Percentiles rank a stretch among this genome's conserved stretches.
Conservation (phyloP, 129 eudicot genomes). For the Helianthus tuberosus region DNA sequence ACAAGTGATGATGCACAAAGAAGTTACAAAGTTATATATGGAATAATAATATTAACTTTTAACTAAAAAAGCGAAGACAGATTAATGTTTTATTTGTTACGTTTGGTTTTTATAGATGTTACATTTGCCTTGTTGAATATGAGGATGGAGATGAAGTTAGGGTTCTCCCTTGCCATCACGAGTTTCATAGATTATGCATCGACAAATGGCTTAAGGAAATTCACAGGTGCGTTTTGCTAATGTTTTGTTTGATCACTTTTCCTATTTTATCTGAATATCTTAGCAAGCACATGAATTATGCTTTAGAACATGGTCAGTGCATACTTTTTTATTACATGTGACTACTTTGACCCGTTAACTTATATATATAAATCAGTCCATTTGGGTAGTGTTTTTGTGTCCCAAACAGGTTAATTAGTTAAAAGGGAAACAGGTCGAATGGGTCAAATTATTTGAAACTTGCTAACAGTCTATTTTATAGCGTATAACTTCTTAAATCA, state of each 20-base stretch:
- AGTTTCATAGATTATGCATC: conserved; percentile 75
- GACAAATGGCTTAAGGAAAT: conserved; percentile 99
- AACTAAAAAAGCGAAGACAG: neutral
- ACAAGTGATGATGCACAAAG: no score
- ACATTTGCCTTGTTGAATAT: conserved; percentile 95
- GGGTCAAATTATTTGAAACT: neutral
- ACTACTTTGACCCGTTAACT: neutral
- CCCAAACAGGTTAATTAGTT: neutral
- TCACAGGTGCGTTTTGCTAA: conserved; percentile 61
- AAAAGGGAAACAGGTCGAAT: neutral
- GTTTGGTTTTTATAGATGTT: conserved; percentile 61
- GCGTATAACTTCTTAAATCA: neutral
- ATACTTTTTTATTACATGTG: neutral
- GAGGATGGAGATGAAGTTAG: conserved; percentile 88
- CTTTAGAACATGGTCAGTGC: neutral
- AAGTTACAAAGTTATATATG: no score
- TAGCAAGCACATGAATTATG: neutral
- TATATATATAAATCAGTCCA: neutral
- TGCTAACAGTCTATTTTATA: neutral
- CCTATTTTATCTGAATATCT: neutral
- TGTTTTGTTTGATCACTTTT: neutral
- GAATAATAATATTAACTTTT: neutral
- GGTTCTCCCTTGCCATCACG: conserved; percentile 87
- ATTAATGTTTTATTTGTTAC: neutral
- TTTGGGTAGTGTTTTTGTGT: neutral